These are phyloP conservation scores for Acacia melanoxylon DNA, from an alignment of 306 rosid species.

Conservation along the genomic window DNA sequence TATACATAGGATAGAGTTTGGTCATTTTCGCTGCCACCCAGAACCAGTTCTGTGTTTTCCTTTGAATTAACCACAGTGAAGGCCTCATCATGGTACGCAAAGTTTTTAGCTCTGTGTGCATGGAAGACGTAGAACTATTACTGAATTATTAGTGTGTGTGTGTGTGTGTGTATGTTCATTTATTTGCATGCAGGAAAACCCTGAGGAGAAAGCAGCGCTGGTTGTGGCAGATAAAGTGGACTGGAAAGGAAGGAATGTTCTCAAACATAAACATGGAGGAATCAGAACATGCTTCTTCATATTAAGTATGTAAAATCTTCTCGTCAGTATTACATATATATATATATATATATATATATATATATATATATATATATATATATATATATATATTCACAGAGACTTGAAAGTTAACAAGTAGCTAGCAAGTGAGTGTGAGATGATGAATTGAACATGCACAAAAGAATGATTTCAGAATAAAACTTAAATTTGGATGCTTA, in stretches of 20 bases:
- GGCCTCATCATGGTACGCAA: constrained; percentile 38
- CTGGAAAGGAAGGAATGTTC: constrained; percentile 87
- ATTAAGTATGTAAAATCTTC: constrained; percentile 43
- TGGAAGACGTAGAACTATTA: neutral
- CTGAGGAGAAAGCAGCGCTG: constrained; percentile 40
- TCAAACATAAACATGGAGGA: constrained; percentile 79
- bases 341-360: too few relatives aligned
- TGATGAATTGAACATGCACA: neutral
- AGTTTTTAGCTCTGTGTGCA: neutral
- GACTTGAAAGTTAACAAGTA: neutral
- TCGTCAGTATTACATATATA: neutral
- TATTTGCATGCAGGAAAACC: constrained; percentile 50
- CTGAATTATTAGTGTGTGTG: neutral
- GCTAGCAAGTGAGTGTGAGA: neutral
- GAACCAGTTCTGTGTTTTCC: constrained; percentile 21
- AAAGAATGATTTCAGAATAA: neutral
- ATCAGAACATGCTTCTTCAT: constrained; percentile 47
- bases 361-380: too few relatives aligned
- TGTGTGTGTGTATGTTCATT: neutral
- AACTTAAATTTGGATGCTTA: neutral
- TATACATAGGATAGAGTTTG: constrained; percentile 15
- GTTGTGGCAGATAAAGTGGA: constrained; percentile 75
- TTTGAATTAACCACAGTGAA: constrained; percentile 13
- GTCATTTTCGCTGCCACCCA: constrained; percentile 8
- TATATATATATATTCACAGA: neutral